A percentile compares a stretch with the other conserved stretches of the same genome.
phyloP scores from a whole-genome alignment of 257 asterid species.

The Nicotiana attenuata region DNA sequence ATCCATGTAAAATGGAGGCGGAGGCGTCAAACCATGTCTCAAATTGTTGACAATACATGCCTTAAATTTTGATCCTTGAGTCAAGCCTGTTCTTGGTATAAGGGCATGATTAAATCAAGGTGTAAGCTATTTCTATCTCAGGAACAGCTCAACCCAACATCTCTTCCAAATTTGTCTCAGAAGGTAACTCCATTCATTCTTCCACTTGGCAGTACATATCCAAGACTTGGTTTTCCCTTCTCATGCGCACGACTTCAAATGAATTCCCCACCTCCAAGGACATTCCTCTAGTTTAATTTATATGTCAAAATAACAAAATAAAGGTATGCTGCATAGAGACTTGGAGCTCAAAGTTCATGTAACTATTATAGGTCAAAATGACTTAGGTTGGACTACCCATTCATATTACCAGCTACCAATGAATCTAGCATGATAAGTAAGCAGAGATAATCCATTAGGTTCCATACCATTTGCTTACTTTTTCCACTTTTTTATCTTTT shows the following conservation, averaged over 20 bases:
- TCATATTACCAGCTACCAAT: background rate
- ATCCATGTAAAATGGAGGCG: background rate
- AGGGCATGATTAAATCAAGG: background rate
- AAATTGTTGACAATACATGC: background rate
- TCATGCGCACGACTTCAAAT: background rate
- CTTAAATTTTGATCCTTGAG: constrained; percentile 5
- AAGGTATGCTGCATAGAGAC: background rate
- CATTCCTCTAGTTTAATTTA: background rate
- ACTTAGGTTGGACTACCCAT: background rate
- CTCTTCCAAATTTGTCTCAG: background rate
- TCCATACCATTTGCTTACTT: background rate
- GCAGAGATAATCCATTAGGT: background rate
- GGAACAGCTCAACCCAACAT: background rate
- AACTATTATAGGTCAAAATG: background rate
- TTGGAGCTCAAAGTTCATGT: background rate
- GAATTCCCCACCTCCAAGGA: background rate
- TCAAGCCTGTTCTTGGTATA: background rate
- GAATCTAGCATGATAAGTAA: background rate
- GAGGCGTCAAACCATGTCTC: background rate
- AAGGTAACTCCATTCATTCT: background rate
- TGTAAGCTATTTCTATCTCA: background rate
- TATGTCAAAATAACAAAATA: background rate
- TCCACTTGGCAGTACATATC: background rate
- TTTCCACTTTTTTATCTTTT: too few species aligned
- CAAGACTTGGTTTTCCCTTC: background rate